Percentiles rank a stretch among this genome's conserved stretches.
Evolutionary conservation across 2,329 filamentous ascomycete genomes (phyloP).

Genomic region (Delphinella strobiligena): DNA sequence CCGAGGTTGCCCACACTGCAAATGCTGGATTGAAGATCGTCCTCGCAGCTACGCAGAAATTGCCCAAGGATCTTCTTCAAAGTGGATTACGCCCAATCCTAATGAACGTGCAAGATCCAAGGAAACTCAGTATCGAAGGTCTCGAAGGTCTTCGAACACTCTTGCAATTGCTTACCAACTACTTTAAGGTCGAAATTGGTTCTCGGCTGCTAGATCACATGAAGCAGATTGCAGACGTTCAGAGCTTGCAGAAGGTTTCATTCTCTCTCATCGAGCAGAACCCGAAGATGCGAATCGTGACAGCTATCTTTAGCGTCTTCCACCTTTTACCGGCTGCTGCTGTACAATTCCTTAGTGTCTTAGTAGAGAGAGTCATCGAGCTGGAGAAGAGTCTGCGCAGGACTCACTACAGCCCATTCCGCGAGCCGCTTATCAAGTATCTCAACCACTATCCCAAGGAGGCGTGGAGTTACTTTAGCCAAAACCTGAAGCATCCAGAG

Average conservation of each 20-base stretch:
- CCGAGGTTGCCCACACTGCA: slow-evolving; percentile 84
- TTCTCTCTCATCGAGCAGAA: slow-evolving; percentile 94
- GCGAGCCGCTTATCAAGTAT: slow-evolving; percentile 80
- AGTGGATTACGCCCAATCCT: slow-evolving; percentile 90
- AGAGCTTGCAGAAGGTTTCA: slow-evolving; percentile 73
- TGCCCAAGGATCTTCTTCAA: slow-evolving; percentile 91
- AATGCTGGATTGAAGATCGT: slow-evolving; percentile 84
- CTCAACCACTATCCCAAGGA: slow-evolving; percentile 88
- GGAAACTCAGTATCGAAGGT: slow-evolving; percentile 76
- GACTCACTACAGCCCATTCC: slow-evolving; percentile 84
- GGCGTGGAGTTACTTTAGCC: slow-evolving; percentile 68
- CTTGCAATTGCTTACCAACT: slow-evolving; percentile 84
- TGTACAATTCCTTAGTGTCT: slow-evolving; percentile 76
- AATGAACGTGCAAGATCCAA: slow-evolving; percentile 88
- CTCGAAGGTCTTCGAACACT: slow-evolving; percentile 84
- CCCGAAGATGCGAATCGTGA: slow-evolving; percentile 83
- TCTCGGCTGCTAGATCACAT: slow-evolving; percentile 87
- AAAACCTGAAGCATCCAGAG: slow-evolving; percentile 67
- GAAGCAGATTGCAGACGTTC: slow-evolving; percentile 74
- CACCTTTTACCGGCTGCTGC: slow-evolving; percentile 87
- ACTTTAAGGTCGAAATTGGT: slow-evolving; percentile 98
- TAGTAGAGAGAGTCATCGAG: slow-evolving; percentile 82
- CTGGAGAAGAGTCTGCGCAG: slow-evolving; percentile 75
- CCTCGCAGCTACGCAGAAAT: slow-evolving; percentile 73
- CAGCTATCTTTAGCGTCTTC: slow-evolving; percentile 92